A percentile compares a stretch with the other conserved stretches of the same genome.
Conservation (phyloP, 106 monocot species). For the Acanthochlamys bracteata region DNA sequence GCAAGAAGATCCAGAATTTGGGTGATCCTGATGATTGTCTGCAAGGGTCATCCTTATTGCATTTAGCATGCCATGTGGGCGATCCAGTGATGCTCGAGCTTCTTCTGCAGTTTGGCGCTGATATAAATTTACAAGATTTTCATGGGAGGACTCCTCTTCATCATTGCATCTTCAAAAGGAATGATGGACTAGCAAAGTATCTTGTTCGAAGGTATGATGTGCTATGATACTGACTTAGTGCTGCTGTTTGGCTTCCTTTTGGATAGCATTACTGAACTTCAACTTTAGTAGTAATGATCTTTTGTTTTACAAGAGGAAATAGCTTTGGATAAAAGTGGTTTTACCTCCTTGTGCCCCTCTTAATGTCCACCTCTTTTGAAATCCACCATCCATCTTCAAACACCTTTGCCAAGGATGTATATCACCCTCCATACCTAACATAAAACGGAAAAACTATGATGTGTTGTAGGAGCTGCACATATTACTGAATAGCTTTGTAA, state of each 20-base stretch:
- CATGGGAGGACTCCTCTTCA: slow-evolving; percentile 93
- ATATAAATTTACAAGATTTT: slow-evolving; percentile 69
- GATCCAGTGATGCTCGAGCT: slow-evolving; percentile 72
- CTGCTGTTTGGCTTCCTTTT: not conserved
- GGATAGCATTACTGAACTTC: not conserved
- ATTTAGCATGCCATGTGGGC: slow-evolving; percentile 75
- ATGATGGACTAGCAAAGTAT: slow-evolving; percentile 68
- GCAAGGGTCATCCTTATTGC: slow-evolving; percentile 72
- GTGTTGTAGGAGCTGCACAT: no score
- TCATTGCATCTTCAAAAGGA: slow-evolving; percentile 61
- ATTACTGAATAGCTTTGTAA: no score
- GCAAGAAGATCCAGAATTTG: slow-evolving; percentile 38
- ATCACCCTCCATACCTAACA: no score
- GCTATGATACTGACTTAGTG: not conserved
- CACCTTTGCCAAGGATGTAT: no score
- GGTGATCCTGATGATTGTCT: slow-evolving; percentile 48
- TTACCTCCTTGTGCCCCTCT: no score
- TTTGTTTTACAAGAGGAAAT: not conserved
- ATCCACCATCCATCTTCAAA: no score
- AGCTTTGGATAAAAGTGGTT: not conserved
- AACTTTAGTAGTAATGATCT: not conserved
- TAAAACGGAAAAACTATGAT: no score
- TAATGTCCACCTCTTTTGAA: no score
- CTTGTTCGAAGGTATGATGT: slow-evolving; percentile 58
- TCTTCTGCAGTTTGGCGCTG: slow-evolving; percentile 81